Percentiles rank a stretch among this genome's conserved stretches.
These are phyloP conservation scores for Chalciporus chontae DNA, from an alignment of 768 basidiomycete species.

Conservation along the genomic window DNA sequence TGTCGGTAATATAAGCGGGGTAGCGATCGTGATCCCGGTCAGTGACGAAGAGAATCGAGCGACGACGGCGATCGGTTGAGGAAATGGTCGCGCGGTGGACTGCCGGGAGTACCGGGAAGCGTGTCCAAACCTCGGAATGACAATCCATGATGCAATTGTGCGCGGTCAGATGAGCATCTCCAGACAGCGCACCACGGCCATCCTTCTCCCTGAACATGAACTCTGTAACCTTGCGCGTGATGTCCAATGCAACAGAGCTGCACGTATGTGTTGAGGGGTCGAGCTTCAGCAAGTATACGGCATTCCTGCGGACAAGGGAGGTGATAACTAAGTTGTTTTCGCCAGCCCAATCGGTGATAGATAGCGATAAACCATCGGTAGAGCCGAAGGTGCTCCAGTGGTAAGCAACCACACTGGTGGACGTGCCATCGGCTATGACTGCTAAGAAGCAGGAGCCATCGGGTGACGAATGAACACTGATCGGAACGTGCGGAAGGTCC, in stretches of 20 bases:
- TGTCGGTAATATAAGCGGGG: slow-evolving; percentile 39
- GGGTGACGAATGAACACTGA: slow-evolving; percentile 42
- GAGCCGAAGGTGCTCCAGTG: slow-evolving; percentile 62
- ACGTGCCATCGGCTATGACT: slow-evolving; percentile 21
- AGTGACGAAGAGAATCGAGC: slow-evolving; percentile 43
- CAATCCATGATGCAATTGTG: slow-evolving; percentile 55
- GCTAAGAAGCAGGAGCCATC: slow-evolving; percentile 53
- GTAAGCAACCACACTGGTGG: slow-evolving; percentile 34
- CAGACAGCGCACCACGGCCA: slow-evolving; percentile 16
- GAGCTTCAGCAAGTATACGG: slow-evolving; percentile 43
- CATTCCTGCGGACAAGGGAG: slow-evolving; percentile 41
- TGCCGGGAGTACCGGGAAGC: slow-evolving; percentile 55
- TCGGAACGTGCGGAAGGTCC: slow-evolving; percentile 35
- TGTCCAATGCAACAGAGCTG: slow-evolving; percentile 46
- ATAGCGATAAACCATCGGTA: slow-evolving; percentile 38
- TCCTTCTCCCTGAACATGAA: slow-evolving; percentile 52
- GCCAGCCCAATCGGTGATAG: slow-evolving; percentile 27
- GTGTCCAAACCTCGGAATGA: slow-evolving; percentile 54
- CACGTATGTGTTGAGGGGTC: slow-evolving; percentile 32
- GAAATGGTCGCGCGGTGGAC: slow-evolving; percentile 43
- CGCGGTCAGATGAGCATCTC: slow-evolving; percentile 20
- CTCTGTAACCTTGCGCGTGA: slow-evolving; percentile 54
- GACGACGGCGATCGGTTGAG: slow-evolving; percentile 27
- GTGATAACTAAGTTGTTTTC: slow-evolving; percentile 34
- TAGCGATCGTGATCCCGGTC: slow-evolving; percentile 35